Base-by-base conservation (phyloP, 1,139 yeast species). In the Kodamaea arcana region DNA sequence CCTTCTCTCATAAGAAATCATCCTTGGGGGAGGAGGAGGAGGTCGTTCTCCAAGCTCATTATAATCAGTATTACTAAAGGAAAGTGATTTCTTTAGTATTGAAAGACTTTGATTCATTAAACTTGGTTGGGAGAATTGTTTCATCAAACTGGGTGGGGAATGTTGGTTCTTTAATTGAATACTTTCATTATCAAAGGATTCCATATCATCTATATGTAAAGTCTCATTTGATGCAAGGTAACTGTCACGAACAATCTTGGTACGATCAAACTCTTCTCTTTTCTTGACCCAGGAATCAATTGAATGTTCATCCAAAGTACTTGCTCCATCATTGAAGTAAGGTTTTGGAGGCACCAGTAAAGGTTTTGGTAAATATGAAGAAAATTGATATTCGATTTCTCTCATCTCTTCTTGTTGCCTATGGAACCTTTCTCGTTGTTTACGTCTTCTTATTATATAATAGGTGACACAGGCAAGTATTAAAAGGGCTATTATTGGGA, bases 281-380 rank as follows among this genome's bases (percentile, higher is more conserved):
- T 75, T 75, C 27, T 65, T 60, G 27, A 65, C 67, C 80, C 80
- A 75, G 9, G 78, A 72, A 39, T 66, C 69, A 16, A 76, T 47
- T 18, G 55, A 50, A 1, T 51, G 50, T 10, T 34, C 53, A 11
- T 52, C 60, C 14, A 54, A 37, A 2, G 58, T 69, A 2, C 78
- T 72, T 29, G 56, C 51, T 11, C 72, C 62, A 45, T 75, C 80
- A 11, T 26, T 23, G n/a, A 32, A 35, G 27, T 34, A 32, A 18
- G 45, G 42, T 23, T 35, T 35, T 13, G 27, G 30, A 6, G 33
- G 18, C 20, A 9, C 31, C n/a, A 39, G 27, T 6, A 7, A 9
- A 6, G 15, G 28, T 14, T 25, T 25, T 4, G 45, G 42, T 26
- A 25, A 22, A 41, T 53, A 60, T 30, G 52, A 54, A 13, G 63